A percentile compares a stretch with the other conserved stretches of the same genome.
Evolutionary conservation across 768 basidiomycete genomes (phyloP).

Genomic region (Termitomyces eurrhizus): DNA sequence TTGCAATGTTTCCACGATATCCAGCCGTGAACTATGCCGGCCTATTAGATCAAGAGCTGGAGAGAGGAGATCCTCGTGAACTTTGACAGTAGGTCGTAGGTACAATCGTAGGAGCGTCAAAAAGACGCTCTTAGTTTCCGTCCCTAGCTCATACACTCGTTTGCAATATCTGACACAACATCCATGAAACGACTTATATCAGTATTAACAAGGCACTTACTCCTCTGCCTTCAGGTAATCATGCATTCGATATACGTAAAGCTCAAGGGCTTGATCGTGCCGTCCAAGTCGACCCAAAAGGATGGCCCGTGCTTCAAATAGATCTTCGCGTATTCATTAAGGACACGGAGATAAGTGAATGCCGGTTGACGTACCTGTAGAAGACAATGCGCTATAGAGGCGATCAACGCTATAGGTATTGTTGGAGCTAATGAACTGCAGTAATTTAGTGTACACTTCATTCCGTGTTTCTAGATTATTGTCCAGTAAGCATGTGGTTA

Average conservation of each 20-base stretch:
- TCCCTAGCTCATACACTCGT: slow-evolving; percentile 59
- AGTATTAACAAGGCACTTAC: slow-evolving; percentile 36
- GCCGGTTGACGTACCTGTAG: slow-evolving; percentile 55
- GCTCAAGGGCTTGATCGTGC: slow-evolving; percentile 91
- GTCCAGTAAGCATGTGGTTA: slow-evolving; percentile 1
- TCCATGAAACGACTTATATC: not conserved
- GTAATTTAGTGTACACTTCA: slow-evolving; percentile 62
- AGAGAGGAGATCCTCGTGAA: slow-evolving; percentile 53
- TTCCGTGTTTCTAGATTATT: slow-evolving; percentile 37
- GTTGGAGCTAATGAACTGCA: slow-evolving; percentile 73
- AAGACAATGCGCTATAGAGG: slow-evolving; percentile 74
- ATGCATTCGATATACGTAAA: slow-evolving; percentile 86
- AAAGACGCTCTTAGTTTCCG: slow-evolving; percentile 65
- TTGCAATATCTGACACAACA: slow-evolving; percentile 75
- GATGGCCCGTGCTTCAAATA: slow-evolving; percentile 90
- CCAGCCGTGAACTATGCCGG: slow-evolving; percentile 77
- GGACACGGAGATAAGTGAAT: not conserved
- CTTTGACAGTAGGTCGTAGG: slow-evolving; percentile 62
- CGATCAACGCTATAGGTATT: slow-evolving; percentile 71
- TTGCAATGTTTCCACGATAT: slow-evolving; percentile 77
- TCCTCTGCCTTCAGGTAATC: slow-evolving; percentile 88
- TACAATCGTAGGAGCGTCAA: slow-evolving; percentile 84
- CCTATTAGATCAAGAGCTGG: slow-evolving; percentile 90
- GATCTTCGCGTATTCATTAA: slow-evolving; percentile 41
- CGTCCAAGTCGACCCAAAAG: slow-evolving; percentile 85